A percentile compares a stretch with the other conserved stretches of the same genome.
phyloP scores from a whole-genome alignment of 2,329 filamentous ascomycete species.

The Rutstroemia sp. region DNA sequence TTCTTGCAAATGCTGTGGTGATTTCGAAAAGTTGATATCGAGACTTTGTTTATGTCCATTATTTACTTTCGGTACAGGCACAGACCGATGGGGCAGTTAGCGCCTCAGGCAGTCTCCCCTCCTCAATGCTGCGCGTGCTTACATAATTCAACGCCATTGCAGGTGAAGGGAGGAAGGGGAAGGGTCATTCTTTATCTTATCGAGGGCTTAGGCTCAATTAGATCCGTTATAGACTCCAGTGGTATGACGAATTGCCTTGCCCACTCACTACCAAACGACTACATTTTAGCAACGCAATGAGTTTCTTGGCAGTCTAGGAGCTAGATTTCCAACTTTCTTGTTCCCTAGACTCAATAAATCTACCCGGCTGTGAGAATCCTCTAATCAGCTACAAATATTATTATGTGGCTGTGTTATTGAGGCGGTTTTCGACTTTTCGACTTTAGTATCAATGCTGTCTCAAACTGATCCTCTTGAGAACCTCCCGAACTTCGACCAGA shows the following conservation, averaged over 20 bases:
- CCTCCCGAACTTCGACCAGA: constrained; percentile 8
- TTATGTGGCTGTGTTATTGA: neutral
- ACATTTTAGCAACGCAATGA: neutral
- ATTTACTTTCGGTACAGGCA: neutral
- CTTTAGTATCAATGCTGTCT: neutral
- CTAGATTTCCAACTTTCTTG: too few relatives aligned
- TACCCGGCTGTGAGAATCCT: too few relatives aligned
- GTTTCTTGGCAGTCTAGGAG: neutral
- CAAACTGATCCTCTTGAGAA: neutral
- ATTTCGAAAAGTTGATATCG: neutral
- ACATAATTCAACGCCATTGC: neutral
- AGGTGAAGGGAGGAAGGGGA: neutral
- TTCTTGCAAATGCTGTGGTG: neutral
- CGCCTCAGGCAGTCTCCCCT: neutral
- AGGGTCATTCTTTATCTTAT: neutral
- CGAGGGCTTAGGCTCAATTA: neutral
- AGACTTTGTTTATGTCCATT: constrained; percentile 8
- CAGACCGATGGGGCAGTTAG: neutral
- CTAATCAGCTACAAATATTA: neutral
- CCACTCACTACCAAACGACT: neutral
- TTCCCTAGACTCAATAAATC: too few relatives aligned
- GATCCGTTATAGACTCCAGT: neutral
- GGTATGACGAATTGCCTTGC: neutral
- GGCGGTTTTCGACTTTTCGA: neutral
- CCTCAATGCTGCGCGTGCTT: neutral